Conservation (phyloP, 2,329 filamentous ascomycete species). For the Chalara sp. region DNA sequence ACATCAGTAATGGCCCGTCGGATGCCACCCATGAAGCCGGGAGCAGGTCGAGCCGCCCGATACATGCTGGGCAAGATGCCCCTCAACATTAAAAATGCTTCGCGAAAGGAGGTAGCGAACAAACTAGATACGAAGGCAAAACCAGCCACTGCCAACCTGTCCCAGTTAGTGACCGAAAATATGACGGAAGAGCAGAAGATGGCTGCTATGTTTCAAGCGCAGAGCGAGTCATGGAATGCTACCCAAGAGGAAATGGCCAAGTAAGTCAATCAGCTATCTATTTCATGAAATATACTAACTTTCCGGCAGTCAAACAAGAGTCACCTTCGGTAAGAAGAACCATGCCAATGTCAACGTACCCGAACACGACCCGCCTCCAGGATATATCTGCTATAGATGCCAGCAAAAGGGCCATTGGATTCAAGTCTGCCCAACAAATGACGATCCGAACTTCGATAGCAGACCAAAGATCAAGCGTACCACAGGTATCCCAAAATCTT, state of each 20-base stretch:
- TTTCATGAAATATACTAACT: slow-evolving; percentile 27
- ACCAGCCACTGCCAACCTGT: slow-evolving; percentile 46
- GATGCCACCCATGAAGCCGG: slow-evolving; percentile 74
- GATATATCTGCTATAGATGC: slow-evolving; percentile 95
- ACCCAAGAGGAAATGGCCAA: slow-evolving; percentile 91
- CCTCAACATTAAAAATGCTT: slow-evolving; percentile 73
- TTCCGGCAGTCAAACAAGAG: slow-evolving; percentile 49
- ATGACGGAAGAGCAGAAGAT: slow-evolving; percentile 94
- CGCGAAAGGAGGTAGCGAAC: slow-evolving; percentile 61
- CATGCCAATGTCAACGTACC: slow-evolving; percentile 62
- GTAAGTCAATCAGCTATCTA: slow-evolving; percentile 39
- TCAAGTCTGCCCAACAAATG: slow-evolving; percentile 95
- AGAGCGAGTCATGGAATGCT: slow-evolving; percentile 86
- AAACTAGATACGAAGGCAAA: slow-evolving; percentile 42
- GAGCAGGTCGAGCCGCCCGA: slow-evolving; percentile 82
- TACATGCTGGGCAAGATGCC: slow-evolving; percentile 98
- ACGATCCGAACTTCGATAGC: slow-evolving; percentile 92
- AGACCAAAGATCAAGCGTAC: slow-evolving; percentile 91
- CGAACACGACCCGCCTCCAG: slow-evolving; percentile 85
- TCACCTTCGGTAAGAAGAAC: slow-evolving; percentile 39
- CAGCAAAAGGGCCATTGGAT: slow-evolving; percentile 99
- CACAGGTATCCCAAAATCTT: slow-evolving; percentile 91
- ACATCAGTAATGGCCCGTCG: slow-evolving; percentile 88
- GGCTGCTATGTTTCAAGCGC: slow-evolving; percentile 83
- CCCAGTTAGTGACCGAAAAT: slow-evolving; percentile 63